Percentiles rank a stretch among this genome's conserved stretches.
Evolutionary conservation across 306 rosid genomes (phyloP).

Genomic region (Prunus salicina): DNA sequence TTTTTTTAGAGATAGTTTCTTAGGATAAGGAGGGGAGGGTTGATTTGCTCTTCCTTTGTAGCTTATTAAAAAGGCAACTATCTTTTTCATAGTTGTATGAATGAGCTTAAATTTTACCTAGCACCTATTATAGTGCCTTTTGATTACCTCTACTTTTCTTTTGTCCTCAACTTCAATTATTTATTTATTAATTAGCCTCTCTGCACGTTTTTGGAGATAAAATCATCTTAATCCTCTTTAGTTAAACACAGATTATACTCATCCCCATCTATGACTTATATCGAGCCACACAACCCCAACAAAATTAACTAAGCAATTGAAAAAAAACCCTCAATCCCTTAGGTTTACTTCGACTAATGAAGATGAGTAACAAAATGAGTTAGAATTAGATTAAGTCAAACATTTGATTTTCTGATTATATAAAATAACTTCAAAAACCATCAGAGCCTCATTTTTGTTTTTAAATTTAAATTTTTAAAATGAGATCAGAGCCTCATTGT

Average conservation of each 20-base stretch:
- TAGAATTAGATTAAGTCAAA: not conserved
- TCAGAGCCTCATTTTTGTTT: too few relatives aligned
- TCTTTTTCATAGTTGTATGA: slow-evolving; percentile 21
- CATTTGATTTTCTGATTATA: too few relatives aligned
- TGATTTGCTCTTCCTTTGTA: slow-evolving; percentile 4
- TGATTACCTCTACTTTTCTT: not conserved
- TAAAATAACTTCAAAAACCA: too few relatives aligned
- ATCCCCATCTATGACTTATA: too few relatives aligned
- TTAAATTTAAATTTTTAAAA: too few relatives aligned
- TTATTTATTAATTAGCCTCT: not conserved
- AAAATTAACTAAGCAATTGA: too few relatives aligned
- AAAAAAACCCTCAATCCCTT: too few relatives aligned
- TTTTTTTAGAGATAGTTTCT: too few relatives aligned
- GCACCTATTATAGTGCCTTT: slow-evolving; percentile 7
- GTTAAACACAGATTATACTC: not conserved
- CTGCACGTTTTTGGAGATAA: not conserved
- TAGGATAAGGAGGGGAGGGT: too few relatives aligned
- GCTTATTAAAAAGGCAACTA: not conserved
- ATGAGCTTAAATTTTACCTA: slow-evolving; percentile 18
- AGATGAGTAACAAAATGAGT: too few relatives aligned
- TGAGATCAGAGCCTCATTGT: not conserved
- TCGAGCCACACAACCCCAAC: too few relatives aligned
- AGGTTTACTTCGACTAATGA: too few relatives aligned
- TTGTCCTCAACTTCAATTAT: not conserved
- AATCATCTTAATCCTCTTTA: slow-evolving; percentile 4